Base-by-base conservation (phyloP, 306 rosid genomes). In the Pueraria montana region DNA sequence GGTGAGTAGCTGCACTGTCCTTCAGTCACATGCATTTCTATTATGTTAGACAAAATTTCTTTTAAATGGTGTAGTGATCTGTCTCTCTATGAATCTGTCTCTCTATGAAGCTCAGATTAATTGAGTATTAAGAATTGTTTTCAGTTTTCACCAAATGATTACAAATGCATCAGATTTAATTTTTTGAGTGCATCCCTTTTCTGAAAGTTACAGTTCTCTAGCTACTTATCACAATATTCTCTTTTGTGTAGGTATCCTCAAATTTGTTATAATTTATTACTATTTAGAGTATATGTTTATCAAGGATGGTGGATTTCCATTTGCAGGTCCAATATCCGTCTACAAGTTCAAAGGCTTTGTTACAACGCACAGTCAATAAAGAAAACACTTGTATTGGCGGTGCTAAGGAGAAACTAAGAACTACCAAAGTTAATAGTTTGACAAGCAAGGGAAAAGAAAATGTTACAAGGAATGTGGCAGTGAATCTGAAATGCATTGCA, bases 361-460 rank as follows among this genome's bases (percentile, higher is more conserved):
- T 49, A 26, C 81, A 86, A 58, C 48, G 32, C 69, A 49, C 74
- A 86, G 88, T 82, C 65, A 84, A 81, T 66, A 87, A 81, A 58
- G 75, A 43, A 26, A 65, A 74, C 71, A 36, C 68, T 17, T 18
- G 24, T 43, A 64, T 3, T 4, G 53, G 56, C 21, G 81, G 68
- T 79, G 83, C 82, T 18, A 91, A 87, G 87, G 83, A 84, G 84
- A 86, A 84, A 78, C 58, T 56, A 45, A 84, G 75, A 78, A 67
- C 71, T 70, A 77, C 49, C 30, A 80, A 58, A 72, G 40, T 78
- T 59, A 65, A 48, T 38, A 79, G 77, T 32, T 70, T 85, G 85
- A 79, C 62, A 2, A 83, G 78, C 73, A 74, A 78, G 49, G 90
- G 90, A 61, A 87, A 83, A 83, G 93, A 92, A 89, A 91, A 90